A percentile compares a stretch with the other conserved stretches of the same genome.
Evolutionary conservation across 2,329 filamentous ascomycete genomes (phyloP).

Genomic region (Bipolaris zeicola): DNA sequence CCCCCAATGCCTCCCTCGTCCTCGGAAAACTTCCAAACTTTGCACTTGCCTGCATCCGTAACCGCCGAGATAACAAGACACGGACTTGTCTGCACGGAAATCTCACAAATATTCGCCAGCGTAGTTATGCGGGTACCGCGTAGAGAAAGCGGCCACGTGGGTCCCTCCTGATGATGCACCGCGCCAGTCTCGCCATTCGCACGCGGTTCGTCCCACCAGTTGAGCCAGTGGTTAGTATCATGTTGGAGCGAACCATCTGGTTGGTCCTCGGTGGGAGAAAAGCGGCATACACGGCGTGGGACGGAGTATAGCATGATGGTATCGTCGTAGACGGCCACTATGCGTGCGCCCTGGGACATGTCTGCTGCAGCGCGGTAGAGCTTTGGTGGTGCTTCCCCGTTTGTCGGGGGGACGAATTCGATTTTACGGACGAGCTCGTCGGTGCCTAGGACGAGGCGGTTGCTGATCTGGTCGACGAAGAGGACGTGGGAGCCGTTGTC

Average conservation of each 20-base stretch:
- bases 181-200: slow-evolving; percentile 8
- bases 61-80: slow-evolving; percentile 61
- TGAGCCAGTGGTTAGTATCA: slow-evolving; percentile 28
- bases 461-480: slow-evolving; percentile 65
- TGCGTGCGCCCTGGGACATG: slow-evolving; percentile 61
- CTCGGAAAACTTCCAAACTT: background rate
- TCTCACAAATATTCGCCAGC: slow-evolving; percentile 55
- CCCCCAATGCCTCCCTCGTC: background rate
- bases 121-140: slow-evolving; percentile 57
- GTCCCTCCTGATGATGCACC: background rate
- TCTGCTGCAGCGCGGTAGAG: slow-evolving; percentile 64
- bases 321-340: slow-evolving; percentile 63
- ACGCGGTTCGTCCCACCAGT: slow-evolving; percentile 35
- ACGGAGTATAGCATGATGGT: slow-evolving; percentile 65
- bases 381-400: too few species aligned
- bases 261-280: slow-evolving; percentile 33
- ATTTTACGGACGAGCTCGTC: slow-evolving; percentile 67
- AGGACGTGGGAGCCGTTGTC: slow-evolving; percentile 70
- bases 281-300: slow-evolving; percentile 56
- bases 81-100: slow-evolving; percentile 55
- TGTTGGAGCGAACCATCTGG: slow-evolving; percentile 16
- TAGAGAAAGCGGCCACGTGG: slow-evolving; percentile 57
- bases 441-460: slow-evolving; percentile 64
- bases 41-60: background rate
- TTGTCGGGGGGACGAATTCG: slow-evolving; percentile 56